Evolutionary conservation across 805 yeast species (phyloP), one percentile per base, ranked within the genome.

Genomic region (Candida cerambycidarum): DNA sequence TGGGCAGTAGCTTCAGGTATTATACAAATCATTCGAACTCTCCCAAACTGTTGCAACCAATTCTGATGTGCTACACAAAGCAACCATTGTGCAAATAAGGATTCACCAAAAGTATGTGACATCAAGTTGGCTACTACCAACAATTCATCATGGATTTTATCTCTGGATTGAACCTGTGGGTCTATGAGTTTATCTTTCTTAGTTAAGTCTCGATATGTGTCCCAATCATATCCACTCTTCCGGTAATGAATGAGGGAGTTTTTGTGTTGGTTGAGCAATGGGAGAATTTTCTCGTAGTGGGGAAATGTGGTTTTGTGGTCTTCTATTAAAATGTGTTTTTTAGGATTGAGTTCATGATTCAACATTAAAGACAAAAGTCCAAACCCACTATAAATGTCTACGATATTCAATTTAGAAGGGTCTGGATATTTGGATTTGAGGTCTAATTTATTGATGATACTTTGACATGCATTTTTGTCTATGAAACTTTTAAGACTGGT

Each of bases 21-120:
- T 80, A 90, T 79, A 12, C 85, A 62, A 17, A 90, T 63, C 82
- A 88, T 78, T 47, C 87, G 72, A 2, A 89, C 90, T 38, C 84
- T 74, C 7, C 95, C 75, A 60, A 75, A 85, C 51, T 71, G 69
- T 48, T 81, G 83, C 7, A 87, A 58, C 96, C 96, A 88, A 55
- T 85, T 85, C 38, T 75, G 69, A 56, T 82, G 74, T 0, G 77
- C 81, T 21, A 82, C 66, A 61, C 95, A 85, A 46, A 75, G 76
- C 24, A 85, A 59, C 80, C 89, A 85, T 62, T 88, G 96, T 43
- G 85, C 80, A 18, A 85, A 60, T 13, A 87, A 71, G 39, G 83
- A 80, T 57, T 84, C 93, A 10, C 85, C 85, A 45, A 72, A 74
- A 7, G 67, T 56, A 28, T 56, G 38, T 15, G 73, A 68, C 0